Conservation (phyloP, 495 filamentous ascomycete genomes). For the Penicillium waksmanii region DNA sequence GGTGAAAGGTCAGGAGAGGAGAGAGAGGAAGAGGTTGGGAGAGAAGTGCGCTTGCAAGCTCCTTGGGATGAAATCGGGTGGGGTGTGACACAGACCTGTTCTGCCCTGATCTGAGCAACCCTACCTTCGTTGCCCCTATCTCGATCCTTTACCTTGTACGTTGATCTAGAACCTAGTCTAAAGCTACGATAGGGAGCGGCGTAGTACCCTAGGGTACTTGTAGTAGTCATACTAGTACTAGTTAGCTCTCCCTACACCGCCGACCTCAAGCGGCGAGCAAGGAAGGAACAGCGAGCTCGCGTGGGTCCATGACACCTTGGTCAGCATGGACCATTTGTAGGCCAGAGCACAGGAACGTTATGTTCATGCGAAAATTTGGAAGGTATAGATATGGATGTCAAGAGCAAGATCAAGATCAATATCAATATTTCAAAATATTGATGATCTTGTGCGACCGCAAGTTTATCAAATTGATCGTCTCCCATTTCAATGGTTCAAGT, state of each 20-base stretch:
- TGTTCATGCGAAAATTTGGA: not conserved
- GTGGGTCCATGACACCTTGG: slow-evolving; percentile 6
- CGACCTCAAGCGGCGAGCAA: not conserved
- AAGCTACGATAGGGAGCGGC: not conserved
- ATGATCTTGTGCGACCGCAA: too few species aligned
- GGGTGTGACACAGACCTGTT: slow-evolving; percentile 28
- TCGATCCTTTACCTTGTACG: not conserved
- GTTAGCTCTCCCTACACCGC: not conserved
- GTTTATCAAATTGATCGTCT: too few species aligned
- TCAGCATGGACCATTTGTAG: not conserved
- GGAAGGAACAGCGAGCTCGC: slow-evolving; percentile 1
- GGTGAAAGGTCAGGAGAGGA: slow-evolving; percentile 2
- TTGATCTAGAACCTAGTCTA: not conserved
- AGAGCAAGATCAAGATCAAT: too few species aligned
- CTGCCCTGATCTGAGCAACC: slow-evolving; percentile 3
- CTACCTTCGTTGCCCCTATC: not conserved
- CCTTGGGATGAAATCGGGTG: slow-evolving; percentile 11
- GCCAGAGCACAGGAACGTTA: not conserved
- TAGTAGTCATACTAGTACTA: not conserved
- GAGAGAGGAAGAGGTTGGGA: slow-evolving; percentile 2
- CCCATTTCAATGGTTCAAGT: too few species aligned
- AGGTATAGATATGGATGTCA: not conserved
- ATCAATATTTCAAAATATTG: too few species aligned
- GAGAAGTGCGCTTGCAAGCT: slow-evolving; percentile 3
- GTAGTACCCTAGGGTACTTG: not conserved